Evolutionary conservation across 345 rosid species (phyloP), one percentile per base, ranked within the genome.

Genomic region (Atalantia buxifolia): DNA sequence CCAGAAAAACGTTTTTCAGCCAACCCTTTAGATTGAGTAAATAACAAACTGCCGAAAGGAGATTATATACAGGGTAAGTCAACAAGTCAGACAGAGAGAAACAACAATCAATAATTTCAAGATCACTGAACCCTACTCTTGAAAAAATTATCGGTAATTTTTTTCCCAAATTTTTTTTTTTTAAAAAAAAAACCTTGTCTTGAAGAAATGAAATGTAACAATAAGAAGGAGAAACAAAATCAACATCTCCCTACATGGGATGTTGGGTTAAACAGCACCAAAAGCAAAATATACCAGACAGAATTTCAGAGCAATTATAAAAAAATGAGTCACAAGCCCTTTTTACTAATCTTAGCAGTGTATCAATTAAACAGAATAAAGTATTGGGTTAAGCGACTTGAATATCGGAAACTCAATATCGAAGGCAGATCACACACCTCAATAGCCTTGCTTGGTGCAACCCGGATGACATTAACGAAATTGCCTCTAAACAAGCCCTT

Each of bases 391-490:
- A 36, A 71, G 8, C 36, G 7, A 40, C 57, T 25, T 28, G 21
- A 40, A 45, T 5, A 48, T 55, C 16, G 22, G 55, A 50, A 65
- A 30, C 78, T 22, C 31, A 76, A 24, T 50, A n/a, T 56, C 25
- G 25, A 30, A 55, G 10, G 18, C 38, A 35, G 57, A 24, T n/a
- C 22, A 36, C 79, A 59, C 83, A 90, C 93, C 90, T 90, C 93
- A n/a, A 90, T 85, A 53, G 93, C 91, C 81, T 88, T 88, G 85
- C 90, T 86, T 1, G 90, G 93, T 1, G 91, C 88, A 82, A 90
- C 93, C 68, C 93, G 87, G 48, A 90, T 86, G 66, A 90, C 93
- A 55, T 88, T 88, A 38, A 90, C 88, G n/a, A 90, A 83, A 80
- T 90, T 90, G 71, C 93, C 93, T 64, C 91, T 81, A 38, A 90